phyloP scores from a whole-genome alignment of 345 rosid genomes.

The Gossypium raimondii region DNA sequence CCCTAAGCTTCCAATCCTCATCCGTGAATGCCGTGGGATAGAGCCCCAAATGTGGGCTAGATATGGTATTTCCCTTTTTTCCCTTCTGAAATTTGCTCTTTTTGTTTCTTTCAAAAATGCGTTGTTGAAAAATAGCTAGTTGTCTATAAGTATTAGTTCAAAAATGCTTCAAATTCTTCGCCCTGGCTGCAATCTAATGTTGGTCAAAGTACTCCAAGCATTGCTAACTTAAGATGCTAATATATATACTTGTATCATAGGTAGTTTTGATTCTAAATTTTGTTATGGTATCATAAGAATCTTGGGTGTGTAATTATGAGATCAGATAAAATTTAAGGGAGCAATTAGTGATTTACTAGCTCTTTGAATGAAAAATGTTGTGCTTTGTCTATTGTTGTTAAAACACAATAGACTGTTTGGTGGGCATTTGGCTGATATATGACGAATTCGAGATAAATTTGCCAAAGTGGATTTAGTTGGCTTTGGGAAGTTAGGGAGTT shows the following conservation, averaged over 20 bases:
- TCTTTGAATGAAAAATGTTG: background rate
- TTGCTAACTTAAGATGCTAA: background rate
- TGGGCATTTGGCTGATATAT: background rate
- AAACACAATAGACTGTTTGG: background rate
- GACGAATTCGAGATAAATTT: background rate
- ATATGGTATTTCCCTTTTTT: constrained; percentile 49
- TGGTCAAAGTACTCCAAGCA: background rate
- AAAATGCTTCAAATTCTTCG: background rate
- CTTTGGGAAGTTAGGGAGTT: background rate
- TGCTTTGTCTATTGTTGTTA: no score
- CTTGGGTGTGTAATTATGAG: background rate
- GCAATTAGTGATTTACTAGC: background rate
- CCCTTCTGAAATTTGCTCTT: background rate
- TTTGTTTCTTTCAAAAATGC: background rate
- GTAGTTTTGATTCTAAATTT: background rate
- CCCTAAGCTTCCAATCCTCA: constrained; percentile 81
- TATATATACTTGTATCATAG: background rate
- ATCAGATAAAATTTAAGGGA: background rate
- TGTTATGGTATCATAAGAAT: background rate
- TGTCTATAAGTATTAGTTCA: no score
- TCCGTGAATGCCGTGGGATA: constrained; percentile 76
- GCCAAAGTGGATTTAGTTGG: background rate
- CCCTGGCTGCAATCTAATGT: background rate
- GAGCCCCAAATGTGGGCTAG: constrained; percentile 97
- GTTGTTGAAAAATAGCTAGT: background rate